These are phyloP conservation scores for Rehmannia glutinosa DNA, from an alignment of 257 asterid species.

Conservation along the genomic window DNA sequence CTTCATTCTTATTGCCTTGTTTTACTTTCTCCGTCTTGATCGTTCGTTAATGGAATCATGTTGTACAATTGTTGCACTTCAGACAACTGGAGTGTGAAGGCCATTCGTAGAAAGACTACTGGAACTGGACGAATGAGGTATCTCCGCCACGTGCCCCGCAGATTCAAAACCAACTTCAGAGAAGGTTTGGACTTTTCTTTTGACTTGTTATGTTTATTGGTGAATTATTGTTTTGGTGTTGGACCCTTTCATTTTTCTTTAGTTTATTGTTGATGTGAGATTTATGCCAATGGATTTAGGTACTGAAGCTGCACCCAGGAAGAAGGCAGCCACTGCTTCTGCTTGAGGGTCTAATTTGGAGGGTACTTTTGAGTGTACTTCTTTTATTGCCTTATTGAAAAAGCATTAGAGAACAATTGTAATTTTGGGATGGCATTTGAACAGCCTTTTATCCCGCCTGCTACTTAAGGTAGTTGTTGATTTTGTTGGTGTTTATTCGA, in stretches of 20 bases:
- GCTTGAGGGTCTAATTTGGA: constrained; percentile 30
- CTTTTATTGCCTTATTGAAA: constrained; percentile 12
- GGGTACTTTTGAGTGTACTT: constrained; percentile 17
- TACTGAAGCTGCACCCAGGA: constrained; percentile 78
- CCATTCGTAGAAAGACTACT: no score
- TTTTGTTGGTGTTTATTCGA: constrained; percentile 13
- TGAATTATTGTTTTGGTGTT: background rate
- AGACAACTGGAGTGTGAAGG: constrained; percentile 81
- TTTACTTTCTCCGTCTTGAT: background rate
- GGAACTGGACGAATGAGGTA: constrained; percentile 89
- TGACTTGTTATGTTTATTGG: background rate
- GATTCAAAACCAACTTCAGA: constrained; percentile 80
- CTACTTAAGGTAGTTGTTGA: background rate
- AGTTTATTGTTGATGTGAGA: background rate
- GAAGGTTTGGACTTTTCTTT: constrained; percentile 37
- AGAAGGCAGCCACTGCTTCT: constrained; percentile 56
- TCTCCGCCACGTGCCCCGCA: constrained; percentile 62
- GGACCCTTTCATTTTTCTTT: background rate
- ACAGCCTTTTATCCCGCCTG: no score
- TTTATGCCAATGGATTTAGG: constrained; percentile 26
- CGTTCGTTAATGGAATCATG: background rate
- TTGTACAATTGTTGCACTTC: background rate
- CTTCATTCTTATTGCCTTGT: no score
- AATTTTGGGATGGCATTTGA: constrained; percentile 13
- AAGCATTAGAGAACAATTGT: constrained; percentile 14